phyloP scores from a whole-genome alignment of 768 basidiomycete genomes.

The Naematelia aurantialba region DNA sequence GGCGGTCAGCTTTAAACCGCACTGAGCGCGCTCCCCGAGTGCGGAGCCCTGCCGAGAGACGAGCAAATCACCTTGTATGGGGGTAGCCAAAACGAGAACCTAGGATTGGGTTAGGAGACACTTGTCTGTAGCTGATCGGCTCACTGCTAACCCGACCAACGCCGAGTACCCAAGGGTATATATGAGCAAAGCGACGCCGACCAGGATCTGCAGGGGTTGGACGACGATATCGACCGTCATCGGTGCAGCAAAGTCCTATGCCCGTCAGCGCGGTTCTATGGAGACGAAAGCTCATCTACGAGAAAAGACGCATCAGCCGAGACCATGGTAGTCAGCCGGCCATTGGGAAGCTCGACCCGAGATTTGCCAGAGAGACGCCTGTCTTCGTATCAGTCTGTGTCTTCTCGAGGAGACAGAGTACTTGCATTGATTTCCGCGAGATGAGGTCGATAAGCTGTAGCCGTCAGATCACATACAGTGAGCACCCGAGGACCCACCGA shows the following conservation, averaged over 20 bases:
- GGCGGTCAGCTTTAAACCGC: neutral
- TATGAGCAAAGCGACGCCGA: constrained; percentile 63
- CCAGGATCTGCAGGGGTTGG: constrained; percentile 60
- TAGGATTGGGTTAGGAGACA: constrained; percentile 1
- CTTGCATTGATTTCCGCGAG: constrained; percentile 61
- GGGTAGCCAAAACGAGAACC: constrained; percentile 59
- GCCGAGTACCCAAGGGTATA: constrained; percentile 67
- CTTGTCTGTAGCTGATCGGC: neutral
- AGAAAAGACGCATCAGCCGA: constrained; percentile 48
- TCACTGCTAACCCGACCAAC: constrained; percentile 55
- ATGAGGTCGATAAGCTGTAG: constrained; percentile 53
- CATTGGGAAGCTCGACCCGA: constrained; percentile 60
- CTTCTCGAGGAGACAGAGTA: neutral
- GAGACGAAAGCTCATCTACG: constrained; percentile 4
- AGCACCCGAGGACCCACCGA: constrained; percentile 2
- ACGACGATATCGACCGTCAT: constrained; percentile 43
- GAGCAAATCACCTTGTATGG: no score
- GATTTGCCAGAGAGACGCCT: constrained; percentile 62
- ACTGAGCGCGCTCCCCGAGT: neutral
- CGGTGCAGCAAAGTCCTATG: constrained; percentile 26
- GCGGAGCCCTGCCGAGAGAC: constrained; percentile 52
- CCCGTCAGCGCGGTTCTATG: constrained; percentile 48
- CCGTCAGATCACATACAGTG: neutral
- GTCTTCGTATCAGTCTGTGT: constrained; percentile 2
- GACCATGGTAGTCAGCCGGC: constrained; percentile 68